Evolutionary conservation across 176 grass and related monocot genomes (phyloP).

Genomic region (Oryza longistaminata): DNA sequence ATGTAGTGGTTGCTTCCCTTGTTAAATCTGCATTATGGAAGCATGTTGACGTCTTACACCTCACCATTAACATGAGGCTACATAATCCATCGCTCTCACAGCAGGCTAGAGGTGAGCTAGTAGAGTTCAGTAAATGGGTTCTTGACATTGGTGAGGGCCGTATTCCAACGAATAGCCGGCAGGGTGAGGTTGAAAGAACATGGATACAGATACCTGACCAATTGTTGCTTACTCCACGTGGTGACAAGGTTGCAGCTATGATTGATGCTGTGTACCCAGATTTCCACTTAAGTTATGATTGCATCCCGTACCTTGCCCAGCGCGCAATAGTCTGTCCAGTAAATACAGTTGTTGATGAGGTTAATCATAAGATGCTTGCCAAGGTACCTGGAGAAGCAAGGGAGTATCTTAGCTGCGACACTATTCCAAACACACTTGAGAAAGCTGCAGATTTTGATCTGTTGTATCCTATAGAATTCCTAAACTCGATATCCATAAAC

Average conservation of each 20-base stretch:
- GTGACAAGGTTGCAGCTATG: no score
- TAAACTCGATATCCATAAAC: conserved; percentile 2
- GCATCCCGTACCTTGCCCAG: background rate
- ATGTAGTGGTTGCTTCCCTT: background rate
- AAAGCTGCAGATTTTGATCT: no score
- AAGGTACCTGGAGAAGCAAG: background rate
- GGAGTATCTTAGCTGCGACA: conserved; percentile 12
- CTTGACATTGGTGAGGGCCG: background rate
- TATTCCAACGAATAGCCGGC: background rate
- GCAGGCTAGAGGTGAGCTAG: no score
- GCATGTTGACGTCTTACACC: accelerated
- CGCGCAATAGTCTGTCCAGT: no score
- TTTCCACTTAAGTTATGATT: background rate
- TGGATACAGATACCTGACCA: background rate
- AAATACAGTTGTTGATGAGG: no score
- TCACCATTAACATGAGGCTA: background rate
- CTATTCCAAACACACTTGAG: background rate
- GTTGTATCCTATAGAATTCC: background rate
- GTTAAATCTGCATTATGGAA: background rate
- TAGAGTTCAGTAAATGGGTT: background rate
- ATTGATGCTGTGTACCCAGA: background rate
- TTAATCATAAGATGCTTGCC: background rate
- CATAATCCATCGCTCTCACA: background rate
- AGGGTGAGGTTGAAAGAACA: no score
- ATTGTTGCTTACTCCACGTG: background rate